Conservation (phyloP, 805 yeast species). For the Wickerhamomyces bisporus region DNA sequence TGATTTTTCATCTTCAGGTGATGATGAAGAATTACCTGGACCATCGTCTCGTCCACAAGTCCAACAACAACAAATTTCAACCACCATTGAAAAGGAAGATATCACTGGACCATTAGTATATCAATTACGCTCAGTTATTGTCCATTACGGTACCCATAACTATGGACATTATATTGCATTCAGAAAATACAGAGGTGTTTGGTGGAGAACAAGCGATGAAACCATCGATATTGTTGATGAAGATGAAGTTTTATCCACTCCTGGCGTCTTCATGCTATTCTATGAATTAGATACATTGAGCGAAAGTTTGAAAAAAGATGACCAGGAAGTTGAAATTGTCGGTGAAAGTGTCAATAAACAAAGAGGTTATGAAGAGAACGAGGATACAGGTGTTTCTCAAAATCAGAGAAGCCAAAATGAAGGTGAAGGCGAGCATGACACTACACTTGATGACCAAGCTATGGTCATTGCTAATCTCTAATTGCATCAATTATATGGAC, state of each 20-base stretch:
- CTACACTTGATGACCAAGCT: conserved; percentile 4
- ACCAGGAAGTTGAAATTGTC: conserved; percentile 4
- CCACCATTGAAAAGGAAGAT: conserved; percentile 11
- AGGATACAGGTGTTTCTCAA: background rate
- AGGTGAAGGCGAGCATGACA: conserved; percentile 3
- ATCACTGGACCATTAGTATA: conserved; percentile 47
- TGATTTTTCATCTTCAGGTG: background rate
- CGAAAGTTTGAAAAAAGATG: conserved; percentile 16
- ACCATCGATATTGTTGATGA: conserved; percentile 76
- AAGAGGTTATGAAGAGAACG: background rate
- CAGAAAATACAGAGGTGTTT: conserved; percentile 71
- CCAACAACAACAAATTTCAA: conserved; percentile 8
- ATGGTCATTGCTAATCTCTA: conserved; percentile 9
- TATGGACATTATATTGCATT: conserved; percentile 96
- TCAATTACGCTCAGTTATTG: conserved; percentile 75
- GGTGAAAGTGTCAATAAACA: background rate
- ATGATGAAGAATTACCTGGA: conserved; percentile 6
- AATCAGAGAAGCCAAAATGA: too few species aligned
- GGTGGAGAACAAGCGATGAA: conserved; percentile 97
- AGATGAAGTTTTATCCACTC: conserved; percentile 71
- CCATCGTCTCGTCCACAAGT: conserved; percentile 1
- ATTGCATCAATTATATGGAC: too few species aligned
- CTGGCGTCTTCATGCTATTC: conserved; percentile 90
- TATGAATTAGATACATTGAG: conserved; percentile 56
- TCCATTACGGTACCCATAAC: conserved; percentile 93